phyloP scores from a whole-genome alignment of 139 green algal species.

The Pseudopediastrum boryanum region DNA sequence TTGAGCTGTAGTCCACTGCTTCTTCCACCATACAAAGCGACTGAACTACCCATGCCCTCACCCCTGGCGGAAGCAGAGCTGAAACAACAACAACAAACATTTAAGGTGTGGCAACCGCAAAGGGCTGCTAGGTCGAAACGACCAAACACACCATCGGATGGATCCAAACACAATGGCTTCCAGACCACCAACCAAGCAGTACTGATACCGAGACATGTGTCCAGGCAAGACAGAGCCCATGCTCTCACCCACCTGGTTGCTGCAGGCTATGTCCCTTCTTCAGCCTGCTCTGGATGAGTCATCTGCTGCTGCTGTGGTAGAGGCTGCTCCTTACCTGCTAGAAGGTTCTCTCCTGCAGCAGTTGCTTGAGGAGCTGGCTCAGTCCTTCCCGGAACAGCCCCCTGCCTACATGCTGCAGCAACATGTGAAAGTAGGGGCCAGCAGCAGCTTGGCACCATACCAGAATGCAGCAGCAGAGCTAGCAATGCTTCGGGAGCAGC shows the following conservation, averaged over 20 bases:
- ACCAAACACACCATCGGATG: too few species aligned
- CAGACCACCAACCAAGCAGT: too few species aligned
- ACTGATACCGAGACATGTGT: too few species aligned
- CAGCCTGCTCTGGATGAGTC: background rate
- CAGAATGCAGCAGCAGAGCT: background rate
- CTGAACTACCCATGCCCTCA: too few species aligned
- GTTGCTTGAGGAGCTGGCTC: background rate
- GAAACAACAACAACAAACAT: too few species aligned
- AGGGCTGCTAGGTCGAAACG: too few species aligned
- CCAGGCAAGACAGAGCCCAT: too few species aligned
- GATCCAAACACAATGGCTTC: too few species aligned
- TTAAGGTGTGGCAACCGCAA: too few species aligned
- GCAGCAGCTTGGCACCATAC: background rate
- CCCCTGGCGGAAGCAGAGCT: too few species aligned
- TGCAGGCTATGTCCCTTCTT: conserved; percentile 15
- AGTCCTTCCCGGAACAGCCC: background rate
- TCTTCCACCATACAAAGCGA: too few species aligned
- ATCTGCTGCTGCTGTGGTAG: background rate
- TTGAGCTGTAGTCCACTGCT: too few species aligned
- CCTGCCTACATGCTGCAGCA: conserved; percentile 17
- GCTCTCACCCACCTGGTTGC: background rate
- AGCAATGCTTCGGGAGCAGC: background rate
- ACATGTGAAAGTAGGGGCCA: background rate
- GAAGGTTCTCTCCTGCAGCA: background rate
- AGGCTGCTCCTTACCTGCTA: conserved; percentile 25